Evolutionary conservation across 1,139 yeast genomes (phyloP), one percentile per base, ranked within the genome.

Genomic region (Blastobotrys illinoisensis): DNA sequence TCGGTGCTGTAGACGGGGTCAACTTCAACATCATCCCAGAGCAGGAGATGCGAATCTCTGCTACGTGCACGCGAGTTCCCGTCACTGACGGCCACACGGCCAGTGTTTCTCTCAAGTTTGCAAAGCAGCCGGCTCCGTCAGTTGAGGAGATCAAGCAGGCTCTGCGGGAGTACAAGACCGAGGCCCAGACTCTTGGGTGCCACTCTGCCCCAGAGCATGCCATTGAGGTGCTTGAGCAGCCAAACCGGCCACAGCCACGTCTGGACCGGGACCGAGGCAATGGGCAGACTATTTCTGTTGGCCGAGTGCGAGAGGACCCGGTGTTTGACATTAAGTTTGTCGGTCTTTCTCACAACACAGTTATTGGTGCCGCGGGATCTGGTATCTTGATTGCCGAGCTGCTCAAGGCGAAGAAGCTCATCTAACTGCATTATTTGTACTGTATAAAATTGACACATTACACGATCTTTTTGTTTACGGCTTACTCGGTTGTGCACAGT

Each of bases 301-400:
- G 99, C 54, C 83, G 99, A 74, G 76, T 93, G 56, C 85, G 99
- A 76, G 88, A 83, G 63, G 99, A 93, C 69, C 89, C 96, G 16
- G 89, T 93, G 11, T 79, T 93, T 65, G 99, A 95, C 71, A 83
- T 82, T 77, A 95, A 93, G 76, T 93, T 93, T 91, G 97, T 93
- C 56, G 95, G 90, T 28, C 78, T 93, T 63, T 90, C 97, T 23
- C 99, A 93, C 74, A 93, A 93, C 78, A 93, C 99, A 56, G 82
- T 93, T 65, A 88, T 93, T 63, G 99, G 99, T 67, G 99, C 99
- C 66, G 99, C 99, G 28, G 99, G 99, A 68, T 88, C 98, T n/a
- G 99, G 99, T 71, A 79, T 93, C 59, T 82, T 93, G 71, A 93
- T 95, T 72, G 99, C 96, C 51, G 99, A 93, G 75, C 79, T 89